Evolutionary conservation across 1,284 basidiomycete genomes (phyloP).

Genomic region (Microbotryum lychnidis-dioicae): DNA sequence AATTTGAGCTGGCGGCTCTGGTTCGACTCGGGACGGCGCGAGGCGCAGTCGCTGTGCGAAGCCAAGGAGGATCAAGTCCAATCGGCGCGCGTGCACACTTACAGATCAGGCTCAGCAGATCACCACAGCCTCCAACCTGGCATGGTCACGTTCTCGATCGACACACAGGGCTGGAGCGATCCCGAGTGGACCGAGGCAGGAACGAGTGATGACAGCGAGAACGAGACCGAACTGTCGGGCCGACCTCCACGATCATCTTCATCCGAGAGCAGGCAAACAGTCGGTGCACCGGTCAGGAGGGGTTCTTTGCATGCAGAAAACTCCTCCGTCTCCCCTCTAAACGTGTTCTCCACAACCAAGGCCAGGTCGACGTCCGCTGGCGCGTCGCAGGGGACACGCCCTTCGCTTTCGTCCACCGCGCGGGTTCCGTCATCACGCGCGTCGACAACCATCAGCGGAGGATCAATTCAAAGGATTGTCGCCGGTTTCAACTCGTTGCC

Average conservation of each 20-base stretch:
- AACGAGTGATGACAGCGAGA: conserved; percentile 5
- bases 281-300: too few relatives aligned
- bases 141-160: neutral
- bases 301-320: too few relatives aligned
- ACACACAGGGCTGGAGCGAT: conserved; percentile 18
- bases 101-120: too few relatives aligned
- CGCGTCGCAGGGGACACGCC: too few relatives aligned
- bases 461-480: conserved; percentile 27
- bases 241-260: neutral
- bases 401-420: too few relatives aligned
- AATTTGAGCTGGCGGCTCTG: conserved; percentile 79
- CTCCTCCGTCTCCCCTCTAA: too few relatives aligned
- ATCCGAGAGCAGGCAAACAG: neutral
- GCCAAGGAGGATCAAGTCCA: neutral
- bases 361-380: too few relatives aligned
- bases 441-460: conserved; percentile 21
- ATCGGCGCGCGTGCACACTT: neutral
- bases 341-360: too few relatives aligned
- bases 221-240: neutral
- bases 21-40: conserved; percentile 43
- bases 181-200: conserved; percentile 24
- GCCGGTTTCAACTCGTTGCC: conserved; percentile 21
- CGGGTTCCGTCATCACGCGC: conserved; percentile 4
- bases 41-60: neutral
- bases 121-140: conserved; percentile 3